These are phyloP conservation scores for Phaseolus coccineus DNA, from an alignment of 331 rosid species.

Conservation along the genomic window DNA sequence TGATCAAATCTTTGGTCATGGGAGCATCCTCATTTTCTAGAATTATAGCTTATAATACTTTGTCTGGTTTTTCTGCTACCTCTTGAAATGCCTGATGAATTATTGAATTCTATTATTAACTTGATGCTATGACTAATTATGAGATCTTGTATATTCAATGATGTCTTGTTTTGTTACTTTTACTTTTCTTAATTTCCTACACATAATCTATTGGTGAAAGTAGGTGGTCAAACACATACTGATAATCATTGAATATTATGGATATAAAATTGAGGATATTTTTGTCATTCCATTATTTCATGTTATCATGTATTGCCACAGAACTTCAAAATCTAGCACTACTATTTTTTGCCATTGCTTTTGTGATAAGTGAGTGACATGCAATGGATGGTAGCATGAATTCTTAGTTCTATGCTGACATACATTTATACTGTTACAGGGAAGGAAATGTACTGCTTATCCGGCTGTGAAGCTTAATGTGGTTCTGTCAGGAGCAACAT, in stretches of 20 bases:
- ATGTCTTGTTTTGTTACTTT: constrained; percentile 5
- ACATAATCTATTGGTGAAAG: not conserved
- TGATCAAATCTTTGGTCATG: constrained; percentile 4
- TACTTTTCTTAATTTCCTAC: constrained; percentile 4
- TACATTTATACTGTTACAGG: constrained; percentile 53
- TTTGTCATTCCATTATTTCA: constrained; percentile 9
- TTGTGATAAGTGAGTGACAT: not conserved
- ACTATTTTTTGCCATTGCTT: constrained; percentile 14
- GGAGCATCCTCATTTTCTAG: constrained; percentile 22
- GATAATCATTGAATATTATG: constrained; percentile 1
- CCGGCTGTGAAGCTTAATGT: constrained; percentile 87
- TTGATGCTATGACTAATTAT: not conserved
- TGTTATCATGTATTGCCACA: not conserved
- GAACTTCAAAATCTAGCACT: constrained; percentile 8
- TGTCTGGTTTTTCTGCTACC: constrained; percentile 9
- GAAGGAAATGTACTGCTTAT: constrained; percentile 88
- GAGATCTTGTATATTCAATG: not conserved
- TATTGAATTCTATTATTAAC: not conserved
- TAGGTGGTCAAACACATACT: not conserved
- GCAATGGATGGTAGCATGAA: not conserved
- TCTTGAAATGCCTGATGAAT: constrained; percentile 8
- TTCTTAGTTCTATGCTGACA: not conserved
- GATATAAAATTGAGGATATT: not conserved
- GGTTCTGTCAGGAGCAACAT: constrained; percentile 72
- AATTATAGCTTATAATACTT: not conserved